These are phyloP conservation scores for Pisolithus thermaeus DNA, from an alignment of 1,284 basidiomycete genomes.

Conservation along the genomic window DNA sequence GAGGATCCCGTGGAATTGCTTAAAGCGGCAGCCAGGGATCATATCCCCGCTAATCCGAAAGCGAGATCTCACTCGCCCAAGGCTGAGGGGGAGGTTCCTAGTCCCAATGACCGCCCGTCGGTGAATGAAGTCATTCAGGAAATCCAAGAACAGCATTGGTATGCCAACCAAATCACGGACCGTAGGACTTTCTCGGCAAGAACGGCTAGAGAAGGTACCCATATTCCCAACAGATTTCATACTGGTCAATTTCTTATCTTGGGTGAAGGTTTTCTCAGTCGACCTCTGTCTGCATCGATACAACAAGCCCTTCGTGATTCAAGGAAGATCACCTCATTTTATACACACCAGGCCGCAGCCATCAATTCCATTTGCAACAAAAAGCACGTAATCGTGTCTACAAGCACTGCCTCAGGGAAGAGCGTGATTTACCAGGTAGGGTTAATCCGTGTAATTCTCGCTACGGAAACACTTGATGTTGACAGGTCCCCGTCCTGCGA, in stretches of 20 bases:
- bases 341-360: conserved; percentile 76
- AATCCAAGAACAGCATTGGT: conserved; percentile 55
- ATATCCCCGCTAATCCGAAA: conserved; percentile 65
- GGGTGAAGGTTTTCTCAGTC: conserved; percentile 43
- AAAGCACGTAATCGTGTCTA: conserved; percentile 82
- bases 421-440: conserved; percentile 82
- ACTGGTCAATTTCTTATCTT: not conserved
- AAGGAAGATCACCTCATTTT: conserved; percentile 63
- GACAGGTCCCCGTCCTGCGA: conserved; percentile 66
- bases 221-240: not conserved
- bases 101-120: conserved; percentile 48
- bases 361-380: conserved; percentile 61
- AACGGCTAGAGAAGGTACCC: conserved; percentile 45
- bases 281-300: conserved; percentile 55
- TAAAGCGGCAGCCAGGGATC: conserved; percentile 59
- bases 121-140: conserved; percentile 57
- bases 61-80: not conserved
- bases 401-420: conserved; percentile 88
- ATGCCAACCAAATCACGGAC: conserved; percentile 62
- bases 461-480: not conserved
- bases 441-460: not conserved
- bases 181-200: conserved; percentile 49
- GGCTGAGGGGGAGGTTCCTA: conserved; percentile 32
- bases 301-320: conserved; percentile 54
- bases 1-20: conserved; percentile 63